Percentiles rank a stretch among this genome's conserved stretches.
Evolutionary conservation across 495 filamentous ascomycete species (phyloP).

Genomic region (Trichodelitschia bisporula): DNA sequence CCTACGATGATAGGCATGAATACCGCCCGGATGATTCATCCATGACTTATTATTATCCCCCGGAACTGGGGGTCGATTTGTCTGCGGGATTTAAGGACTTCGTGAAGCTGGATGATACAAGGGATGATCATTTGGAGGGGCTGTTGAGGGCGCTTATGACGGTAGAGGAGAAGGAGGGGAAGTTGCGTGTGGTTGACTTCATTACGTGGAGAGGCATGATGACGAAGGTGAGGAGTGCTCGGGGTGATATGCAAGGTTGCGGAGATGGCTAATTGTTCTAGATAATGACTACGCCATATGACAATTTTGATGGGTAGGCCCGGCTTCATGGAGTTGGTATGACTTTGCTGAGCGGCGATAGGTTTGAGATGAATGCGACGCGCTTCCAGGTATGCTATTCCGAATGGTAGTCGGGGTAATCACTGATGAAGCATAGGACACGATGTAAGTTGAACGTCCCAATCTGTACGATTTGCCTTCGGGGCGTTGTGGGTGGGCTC

Average conservation of each 20-base stretch:
- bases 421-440: slow-evolving; percentile 41
- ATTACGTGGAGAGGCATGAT: slow-evolving; percentile 97
- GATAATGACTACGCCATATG: neutral
- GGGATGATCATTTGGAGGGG: slow-evolving; percentile 72
- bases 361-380: neutral
- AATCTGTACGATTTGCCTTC: no score
- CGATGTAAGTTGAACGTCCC: slow-evolving; percentile 54
- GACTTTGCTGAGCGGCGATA: no score
- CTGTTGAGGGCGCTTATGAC: slow-evolving; percentile 51
- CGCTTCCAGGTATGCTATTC: neutral
- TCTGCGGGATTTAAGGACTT: slow-evolving; percentile 61
- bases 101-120: slow-evolving; percentile 36
- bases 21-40: slow-evolving; percentile 63
- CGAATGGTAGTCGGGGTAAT: no score
- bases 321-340: neutral
- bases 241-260: slow-evolving; percentile 51
- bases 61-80: slow-evolving; percentile 42
- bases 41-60: slow-evolving; percentile 69
- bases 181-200: slow-evolving; percentile 48
- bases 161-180: slow-evolving; percentile 39
- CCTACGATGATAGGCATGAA: no score
- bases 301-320: neutral
- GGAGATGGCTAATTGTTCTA: neutral
- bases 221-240: slow-evolving; percentile 62
- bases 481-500: no score